These are phyloP conservation scores for Acorus calamus DNA, from an alignment of 106 monocot species.

Conservation along the genomic window DNA sequence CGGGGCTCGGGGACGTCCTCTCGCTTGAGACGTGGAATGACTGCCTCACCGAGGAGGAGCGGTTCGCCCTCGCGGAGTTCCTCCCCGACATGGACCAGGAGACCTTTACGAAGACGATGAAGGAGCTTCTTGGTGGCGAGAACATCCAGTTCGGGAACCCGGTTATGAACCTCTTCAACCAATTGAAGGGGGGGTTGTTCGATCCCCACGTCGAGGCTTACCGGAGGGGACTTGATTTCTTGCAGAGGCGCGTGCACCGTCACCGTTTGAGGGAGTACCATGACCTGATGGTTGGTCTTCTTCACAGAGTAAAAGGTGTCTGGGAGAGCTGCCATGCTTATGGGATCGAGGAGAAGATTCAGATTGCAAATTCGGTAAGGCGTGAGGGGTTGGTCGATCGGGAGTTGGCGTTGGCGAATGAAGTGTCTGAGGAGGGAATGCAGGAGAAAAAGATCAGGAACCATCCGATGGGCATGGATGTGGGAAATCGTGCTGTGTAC, in stretches of 20 bases:
- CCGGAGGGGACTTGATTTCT: slow-evolving; percentile 34
- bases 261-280: slow-evolving; percentile 58
- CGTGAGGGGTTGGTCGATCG: slow-evolving; percentile 18
- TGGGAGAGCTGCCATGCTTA: slow-evolving; percentile 48
- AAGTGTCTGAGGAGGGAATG: slow-evolving; percentile 12
- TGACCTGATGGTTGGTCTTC: slow-evolving; percentile 53
- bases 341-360: slow-evolving; percentile 52
- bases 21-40: slow-evolving; percentile 58
- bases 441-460: slow-evolving; percentile 18
- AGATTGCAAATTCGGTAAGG: slow-evolving; percentile 28
- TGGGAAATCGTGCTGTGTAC: slow-evolving; percentile 1
- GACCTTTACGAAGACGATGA: slow-evolving; percentile 43
- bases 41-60: slow-evolving; percentile 66
- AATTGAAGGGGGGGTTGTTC: slow-evolving; percentile 55
- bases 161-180: slow-evolving; percentile 20
- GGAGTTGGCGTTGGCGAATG: slow-evolving; percentile 38
- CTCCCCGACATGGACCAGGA: slow-evolving; percentile 80
- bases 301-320: slow-evolving; percentile 30
- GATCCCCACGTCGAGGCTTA: slow-evolving; percentile 63
- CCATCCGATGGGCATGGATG: too few species aligned
- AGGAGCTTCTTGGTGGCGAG: slow-evolving; percentile 49
- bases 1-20: slow-evolving; percentile 27
- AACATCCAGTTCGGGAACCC: slow-evolving; percentile 86
- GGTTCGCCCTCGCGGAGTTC: slow-evolving; percentile 41
- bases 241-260: slow-evolving; percentile 51